Percentiles rank a stretch among this genome's conserved stretches.
Evolutionary conservation across 2,329 filamentous ascomycete species (phyloP).

Genomic region (Fusarium pseudocircinatum): DNA sequence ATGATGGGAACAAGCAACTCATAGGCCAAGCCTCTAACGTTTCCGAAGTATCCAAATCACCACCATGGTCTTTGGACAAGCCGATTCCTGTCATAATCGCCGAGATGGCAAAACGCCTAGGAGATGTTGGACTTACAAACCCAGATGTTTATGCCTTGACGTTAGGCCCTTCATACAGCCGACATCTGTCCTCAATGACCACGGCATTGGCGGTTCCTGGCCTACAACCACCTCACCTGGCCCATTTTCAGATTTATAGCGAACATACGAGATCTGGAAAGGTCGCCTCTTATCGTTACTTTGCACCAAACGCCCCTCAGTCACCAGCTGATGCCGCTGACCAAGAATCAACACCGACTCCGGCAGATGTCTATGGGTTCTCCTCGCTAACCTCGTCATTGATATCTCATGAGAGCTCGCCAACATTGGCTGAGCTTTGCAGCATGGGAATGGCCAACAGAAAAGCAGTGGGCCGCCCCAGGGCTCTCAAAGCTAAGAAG

Average conservation of each 20-base stretch:
- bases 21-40: slow-evolving; percentile 37
- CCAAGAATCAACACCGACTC: not conserved
- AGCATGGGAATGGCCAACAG: slow-evolving; percentile 35
- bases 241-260: slow-evolving; percentile 48
- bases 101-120: slow-evolving; percentile 43
- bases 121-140: slow-evolving; percentile 48
- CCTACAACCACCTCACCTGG: slow-evolving; percentile 47
- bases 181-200: slow-evolving; percentile 51
- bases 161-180: slow-evolving; percentile 49
- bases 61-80: slow-evolving; percentile 49
- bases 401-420: slow-evolving; percentile 16
- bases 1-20: slow-evolving; percentile 36
- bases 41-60: slow-evolving; percentile 39
- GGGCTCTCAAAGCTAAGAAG: slow-evolving; percentile 19
- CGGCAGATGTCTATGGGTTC: slow-evolving; percentile 33
- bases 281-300: slow-evolving; percentile 50
- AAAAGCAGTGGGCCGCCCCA: slow-evolving; percentile 44
- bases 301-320: slow-evolving; percentile 15
- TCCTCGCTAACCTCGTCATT: not conserved
- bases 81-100: slow-evolving; percentile 47
- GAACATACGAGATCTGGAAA: slow-evolving; percentile 51
- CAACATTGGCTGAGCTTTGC: slow-evolving; percentile 40
- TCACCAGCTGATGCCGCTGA: not conserved
- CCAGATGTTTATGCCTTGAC: slow-evolving; percentile 51
- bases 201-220: slow-evolving; percentile 46